Percentiles rank a stretch among this genome's conserved stretches.
Evolutionary conservation across 1,284 basidiomycete species (phyloP).

Genomic region (Trametes hirsuta): DNA sequence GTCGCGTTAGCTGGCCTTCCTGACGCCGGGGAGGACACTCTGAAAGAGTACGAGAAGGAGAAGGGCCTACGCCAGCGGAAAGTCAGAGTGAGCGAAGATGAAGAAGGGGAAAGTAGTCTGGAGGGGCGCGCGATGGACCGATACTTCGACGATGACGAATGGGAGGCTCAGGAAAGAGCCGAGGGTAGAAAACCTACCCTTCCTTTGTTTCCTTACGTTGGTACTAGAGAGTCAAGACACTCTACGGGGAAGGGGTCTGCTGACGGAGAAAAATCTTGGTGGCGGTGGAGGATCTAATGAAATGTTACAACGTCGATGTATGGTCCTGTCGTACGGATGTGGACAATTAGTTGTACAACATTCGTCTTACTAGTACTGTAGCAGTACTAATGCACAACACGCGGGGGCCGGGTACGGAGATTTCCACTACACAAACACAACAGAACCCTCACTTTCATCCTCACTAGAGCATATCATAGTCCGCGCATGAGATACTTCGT

Average conservation of each 20-base stretch:
- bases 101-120: constrained; percentile 28
- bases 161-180: constrained; percentile 50
- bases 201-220: constrained; percentile 28
- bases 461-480: constrained; percentile 3
- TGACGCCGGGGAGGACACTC: constrained; percentile 41
- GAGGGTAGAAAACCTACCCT: constrained; percentile 34
- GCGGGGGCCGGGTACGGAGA: background rate
- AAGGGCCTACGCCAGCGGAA: constrained; percentile 16
- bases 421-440: background rate
- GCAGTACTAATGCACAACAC: background rate
- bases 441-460: background rate
- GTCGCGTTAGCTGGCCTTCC: constrained; percentile 53
- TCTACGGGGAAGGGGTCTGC: background rate
- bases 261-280: constrained; percentile 20
- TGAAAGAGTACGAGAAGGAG: constrained; percentile 37
- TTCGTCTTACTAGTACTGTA: background rate
- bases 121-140: constrained; percentile 56
- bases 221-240: background rate
- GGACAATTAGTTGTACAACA: background rate
- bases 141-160: constrained; percentile 70
- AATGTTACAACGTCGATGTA: background rate
- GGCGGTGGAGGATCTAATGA: constrained; percentile 18
- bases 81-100: constrained; percentile 5
- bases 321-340: background rate
- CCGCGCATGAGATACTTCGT: constrained; percentile 52